A percentile compares a stretch with the other conserved stretches of the same genome.
Evolutionary conservation across 2,329 filamentous ascomycete genomes (phyloP).

Genomic region (Grosmannia huntii): DNA sequence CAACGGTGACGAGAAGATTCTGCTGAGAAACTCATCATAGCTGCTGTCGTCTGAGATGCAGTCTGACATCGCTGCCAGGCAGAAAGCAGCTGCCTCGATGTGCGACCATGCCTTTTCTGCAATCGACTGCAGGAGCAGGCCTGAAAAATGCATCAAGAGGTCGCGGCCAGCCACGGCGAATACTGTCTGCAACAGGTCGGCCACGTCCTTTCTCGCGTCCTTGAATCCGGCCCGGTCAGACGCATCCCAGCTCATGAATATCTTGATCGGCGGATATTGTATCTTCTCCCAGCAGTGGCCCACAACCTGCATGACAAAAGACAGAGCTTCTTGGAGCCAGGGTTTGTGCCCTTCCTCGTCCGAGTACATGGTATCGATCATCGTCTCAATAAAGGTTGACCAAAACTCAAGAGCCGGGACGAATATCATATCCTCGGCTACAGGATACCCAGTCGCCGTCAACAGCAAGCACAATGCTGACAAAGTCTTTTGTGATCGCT

Average conservation of each 20-base stretch:
- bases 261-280: conserved; percentile 47
- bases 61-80: conserved; percentile 54
- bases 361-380: conserved; percentile 44
- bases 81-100: conserved; percentile 49
- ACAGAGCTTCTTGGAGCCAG: conserved; percentile 48
- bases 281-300: conserved; percentile 58
- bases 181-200: conserved; percentile 61
- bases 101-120: conserved; percentile 39
- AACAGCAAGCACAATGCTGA: conserved; percentile 52
- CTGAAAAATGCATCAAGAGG: conserved; percentile 43
- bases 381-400: conserved; percentile 60
- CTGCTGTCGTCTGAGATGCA: conserved; percentile 44
- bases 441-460: conserved; percentile 50
- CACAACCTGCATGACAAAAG: conserved; percentile 49
- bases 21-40: conserved; percentile 44
- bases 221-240: conserved; percentile 54
- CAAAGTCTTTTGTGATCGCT: conserved; percentile 40
- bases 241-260: conserved; percentile 55
- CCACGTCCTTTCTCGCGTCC: conserved; percentile 66
- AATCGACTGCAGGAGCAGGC: conserved; percentile 38
- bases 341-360: conserved; percentile 23
- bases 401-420: conserved; percentile 68
- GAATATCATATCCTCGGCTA: conserved; percentile 63
- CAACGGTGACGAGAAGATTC: conserved; percentile 49
- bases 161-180: conserved; percentile 47